These are phyloP conservation scores for Exophiala sp. DNA, from an alignment of 2,329 filamentous ascomycete species.

Conservation along the genomic window DNA sequence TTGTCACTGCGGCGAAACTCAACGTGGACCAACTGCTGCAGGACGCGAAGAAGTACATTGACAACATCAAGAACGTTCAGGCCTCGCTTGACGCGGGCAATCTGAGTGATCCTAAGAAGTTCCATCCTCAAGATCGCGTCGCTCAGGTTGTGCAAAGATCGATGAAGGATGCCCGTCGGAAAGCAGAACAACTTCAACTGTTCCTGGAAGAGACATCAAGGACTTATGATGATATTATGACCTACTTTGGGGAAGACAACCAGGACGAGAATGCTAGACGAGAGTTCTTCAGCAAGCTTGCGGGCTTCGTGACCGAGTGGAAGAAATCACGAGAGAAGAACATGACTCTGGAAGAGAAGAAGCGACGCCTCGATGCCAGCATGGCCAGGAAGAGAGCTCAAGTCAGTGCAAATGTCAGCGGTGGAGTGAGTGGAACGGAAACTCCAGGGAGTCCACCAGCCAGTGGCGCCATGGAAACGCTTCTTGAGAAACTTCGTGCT, in stretches of 20 bases:
- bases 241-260: slow-evolving; percentile 92
- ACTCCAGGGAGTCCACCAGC: slow-evolving; percentile 54
- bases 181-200: slow-evolving; percentile 90
- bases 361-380: slow-evolving; percentile 78
- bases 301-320: slow-evolving; percentile 85
- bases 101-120: slow-evolving; percentile 91
- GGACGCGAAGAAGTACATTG: slow-evolving; percentile 87
- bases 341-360: slow-evolving; percentile 69
- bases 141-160: slow-evolving; percentile 81
- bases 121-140: slow-evolving; percentile 94
- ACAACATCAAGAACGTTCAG: slow-evolving; percentile 91
- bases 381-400: slow-evolving; percentile 74
- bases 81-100: slow-evolving; percentile 87
- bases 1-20: slow-evolving; percentile 76
- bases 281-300: slow-evolving; percentile 93
- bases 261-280: slow-evolving; percentile 85
- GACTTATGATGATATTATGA: slow-evolving; percentile 90
- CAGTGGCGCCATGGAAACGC: slow-evolving; percentile 89
- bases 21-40: slow-evolving; percentile 86
- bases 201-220: slow-evolving; percentile 90
- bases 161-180: slow-evolving; percentile 95
- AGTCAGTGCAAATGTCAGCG: slow-evolving; percentile 45
- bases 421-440: slow-evolving; percentile 29
- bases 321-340: slow-evolving; percentile 97
- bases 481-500: slow-evolving; percentile 89